Base-by-base conservation (phyloP, 345 rosid species). In the Aquilaria yunnanensis region DNA sequence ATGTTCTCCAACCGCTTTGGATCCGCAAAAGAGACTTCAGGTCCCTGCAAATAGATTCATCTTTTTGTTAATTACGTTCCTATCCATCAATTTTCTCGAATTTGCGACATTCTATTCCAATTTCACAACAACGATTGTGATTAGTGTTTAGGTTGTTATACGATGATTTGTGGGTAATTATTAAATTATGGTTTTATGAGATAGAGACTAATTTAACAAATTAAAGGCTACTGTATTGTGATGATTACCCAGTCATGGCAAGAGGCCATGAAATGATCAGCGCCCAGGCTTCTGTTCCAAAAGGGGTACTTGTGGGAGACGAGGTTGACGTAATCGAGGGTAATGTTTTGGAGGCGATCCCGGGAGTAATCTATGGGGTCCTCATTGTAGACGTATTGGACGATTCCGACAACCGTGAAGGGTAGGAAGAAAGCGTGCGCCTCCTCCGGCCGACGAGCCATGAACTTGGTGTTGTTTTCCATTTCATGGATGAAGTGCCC, bases 231-330 rank as follows among this genome's bases (percentile, higher is more conserved):
- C 64, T 71, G 14, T 23, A 23, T 23, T 23, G 23, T 23, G 23
- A 23, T 23, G 23, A 23, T 23, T 70, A 82, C 87, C 91, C 91
- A 85, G 59, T 85, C 91, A 58, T 83, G 88, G 45, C 88, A 83
- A 2, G 88, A 83, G 13, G 81, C 68, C 63, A 81, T 51, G 69
- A 86, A 83, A 65, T 83, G 86, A 29, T 83, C 92, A 59, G 85
- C 80, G 6, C 92, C 92, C 1, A 7, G 52, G 66, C 79, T 81
- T 11, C 85, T 74, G 23, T 83, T 86, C 92, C 88, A 86, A 1
- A 70, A 83, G 37, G 88, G 86, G 58, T 83, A 79, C 54, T 80
- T 81, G 9, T 70, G 12, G 1, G 80, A 70, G 5, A 79, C 47
- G 10, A 79, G 67, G 30, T 58, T 12, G 34, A 77, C 50, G 43